Base-by-base conservation (phyloP, 2,329 filamentous ascomycete genomes). In the Epichloe uncinata region DNA sequence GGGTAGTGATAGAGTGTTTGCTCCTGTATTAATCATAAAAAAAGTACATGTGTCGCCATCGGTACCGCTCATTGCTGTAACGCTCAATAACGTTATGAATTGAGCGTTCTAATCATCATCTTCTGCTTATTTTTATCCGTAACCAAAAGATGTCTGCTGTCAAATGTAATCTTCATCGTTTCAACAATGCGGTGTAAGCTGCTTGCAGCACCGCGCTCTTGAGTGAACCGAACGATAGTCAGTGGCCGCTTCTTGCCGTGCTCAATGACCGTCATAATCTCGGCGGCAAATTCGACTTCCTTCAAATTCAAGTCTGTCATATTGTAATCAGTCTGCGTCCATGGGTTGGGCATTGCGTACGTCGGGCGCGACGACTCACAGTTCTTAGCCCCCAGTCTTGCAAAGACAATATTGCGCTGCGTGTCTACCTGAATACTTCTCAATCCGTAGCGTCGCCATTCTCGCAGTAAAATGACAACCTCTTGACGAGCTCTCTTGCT, bases 221-320 rank as follows among this genome's bases (percentile, higher is more conserved):
- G 90, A 1, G 86, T 91, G 64, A 96, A 87, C 36, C 87, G 84
- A 33, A 87, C 81, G 55, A 96, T 81, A 63, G 84, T 86, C 49
- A 96, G 75, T 44, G 83, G 83, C 43, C 80, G 82, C 55, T 81
- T 82, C 59, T 79, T 83, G 45, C 87, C 87, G 61, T 93, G 85
- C 68, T 95, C 87, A 54, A 95, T 84, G 37, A 95, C 84, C 2
- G 85, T 88, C 70, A 94, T 94, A 53, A 96, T 77, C 64, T 96
- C 88, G 37, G 83, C 81, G 15, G 87, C 85, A 66, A 97, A 90
- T 13, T 84, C 77, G n/a, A 96, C 89, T 49, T 88, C 84, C 62
- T 90, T 93, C 62, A 96, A 78, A 54, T 84, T 77, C 47, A 95
- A 75, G 60, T 84, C 87, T 90, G 57, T 11, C 36, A n/a, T 40